Evolutionary conservation across 2,329 filamentous ascomycete species (phyloP), one percentile per base, ranked within the genome.

Genomic region (Juglanconis juglandina): DNA sequence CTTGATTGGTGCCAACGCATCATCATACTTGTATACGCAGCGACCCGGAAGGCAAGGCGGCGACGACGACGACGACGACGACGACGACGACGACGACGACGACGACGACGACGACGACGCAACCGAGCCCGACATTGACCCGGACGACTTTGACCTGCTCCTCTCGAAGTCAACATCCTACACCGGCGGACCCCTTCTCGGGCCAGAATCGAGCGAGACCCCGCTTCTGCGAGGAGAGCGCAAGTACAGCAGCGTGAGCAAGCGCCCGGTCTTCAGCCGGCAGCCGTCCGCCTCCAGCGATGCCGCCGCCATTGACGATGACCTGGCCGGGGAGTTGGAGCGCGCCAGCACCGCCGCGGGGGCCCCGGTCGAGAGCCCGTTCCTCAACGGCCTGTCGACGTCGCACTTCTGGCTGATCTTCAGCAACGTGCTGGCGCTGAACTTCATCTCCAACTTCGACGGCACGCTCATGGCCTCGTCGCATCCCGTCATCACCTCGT

Each of bases 381-480:
- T 72, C 66, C 73, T 82, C n/a, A 76, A 79, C 63, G 76, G 76
- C 63, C 77, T 79, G 44, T 76, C 81, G 8, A 72, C 71, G 37
- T 70, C 75, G 7, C 77, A 80, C 35, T 90, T 90, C 74, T 86
- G 84, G 81, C 69, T 85, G 62, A 83, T 89, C 59, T 90, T 89
- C 68, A 66, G 74, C 5, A 81, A 82, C 54, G 77, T 89, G 51
- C 73, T 88, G 63, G 69, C 81, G n/a, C 78, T 79, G 4, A 83
- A 84, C 67, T 83, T 87, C 63, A 77, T 87, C 14, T 76, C 77
- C 39, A 86, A 80, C 70, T 93, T 94, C 69, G 91, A 94, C 76
- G 82, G 84, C 10, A 94, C 90, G 4, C 83, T 94, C 65, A 92
- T 94, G 89, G 89, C 89, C 4, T 91, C 89, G 2, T 88, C 83